Evolutionary conservation across 345 rosid genomes (phyloP), one percentile per base, ranked within the genome.

Genomic region (Cardamine resedifolia): DNA sequence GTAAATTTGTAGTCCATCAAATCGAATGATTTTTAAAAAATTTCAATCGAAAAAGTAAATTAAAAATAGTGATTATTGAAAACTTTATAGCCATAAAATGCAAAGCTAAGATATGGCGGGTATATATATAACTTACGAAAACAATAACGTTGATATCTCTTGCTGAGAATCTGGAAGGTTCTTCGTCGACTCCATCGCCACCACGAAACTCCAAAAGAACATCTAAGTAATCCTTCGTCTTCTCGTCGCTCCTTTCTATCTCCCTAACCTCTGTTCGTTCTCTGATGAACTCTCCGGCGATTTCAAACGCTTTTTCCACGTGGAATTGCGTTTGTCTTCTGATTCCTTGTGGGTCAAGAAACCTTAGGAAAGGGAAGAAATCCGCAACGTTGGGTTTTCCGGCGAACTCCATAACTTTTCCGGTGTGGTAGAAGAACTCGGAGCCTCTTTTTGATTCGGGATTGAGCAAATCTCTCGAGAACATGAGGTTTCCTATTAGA

Each of bases 191-290:
- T 18, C 85, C 84, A 73, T 82, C 81, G 23, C 58, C 43, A 10
- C 97, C 92, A 0, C 84, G 89, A 64, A 90, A 92, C 69, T 80
- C 95, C 86, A 92, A 66, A 67, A 92, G 86, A 65, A 88, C 95
- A 70, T 92, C 95, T 19, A 92, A 34, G 60, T 78, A 92, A 55
- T 92, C 98, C 39, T 83, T 88, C n/a, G 39, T 77, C 43, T 70
- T 79, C 47, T 71, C 85, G 26, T 73, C 67, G 31, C 45, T 70
- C 0, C 1, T 8, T 31, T 33, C 33, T 4, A 14, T 60, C 27
- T 41, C 66, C 70, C 45, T 71, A 7, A 31, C 71, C 73, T 82
- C 80, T 50, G 60, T 63, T 64, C 98, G 84, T 60, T 90, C 92
- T 57, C 45, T 75, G 7, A 89, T 86, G 68, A 92, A 87, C 47